Conservation (phyloP, 768 basidiomycete species). For the Galerina marginata region DNA sequence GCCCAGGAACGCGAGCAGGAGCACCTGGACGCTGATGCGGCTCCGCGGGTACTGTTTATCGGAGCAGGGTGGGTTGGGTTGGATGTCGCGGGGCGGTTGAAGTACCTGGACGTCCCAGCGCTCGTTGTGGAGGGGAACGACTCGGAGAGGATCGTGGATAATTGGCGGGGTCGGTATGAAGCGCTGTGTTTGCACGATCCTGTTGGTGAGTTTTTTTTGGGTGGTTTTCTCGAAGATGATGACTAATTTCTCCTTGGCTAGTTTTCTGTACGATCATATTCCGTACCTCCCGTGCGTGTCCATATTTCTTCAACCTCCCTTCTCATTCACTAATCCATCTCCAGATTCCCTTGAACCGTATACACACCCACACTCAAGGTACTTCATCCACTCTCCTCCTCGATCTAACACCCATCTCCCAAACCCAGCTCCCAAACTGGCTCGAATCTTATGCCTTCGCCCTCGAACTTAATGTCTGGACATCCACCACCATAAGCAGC, state of each 20-base stretch:
- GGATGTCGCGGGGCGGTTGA: slow-evolving; percentile 59
- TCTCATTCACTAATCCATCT: not conserved
- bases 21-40: slow-evolving; percentile 47
- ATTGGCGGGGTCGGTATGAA: slow-evolving; percentile 66
- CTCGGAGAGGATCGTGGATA: slow-evolving; percentile 58
- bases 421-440: slow-evolving; percentile 63
- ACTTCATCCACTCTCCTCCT: not conserved
- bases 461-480: slow-evolving; percentile 71
- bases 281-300: slow-evolving; percentile 55
- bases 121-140: slow-evolving; percentile 62
- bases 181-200: slow-evolving; percentile 60
- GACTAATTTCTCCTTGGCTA: too few relatives aligned
- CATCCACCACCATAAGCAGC: slow-evolving; percentile 47
- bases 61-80: slow-evolving; percentile 63
- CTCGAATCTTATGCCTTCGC: slow-evolving; percentile 63
- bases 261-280: slow-evolving; percentile 46
- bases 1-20: slow-evolving; percentile 44
- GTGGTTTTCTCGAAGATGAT: too few relatives aligned
- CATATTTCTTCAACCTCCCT: not conserved
- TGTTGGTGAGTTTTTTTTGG: slow-evolving; percentile 39
- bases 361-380: slow-evolving; percentile 58
- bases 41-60: slow-evolving; percentile 60
- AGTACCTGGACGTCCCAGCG: slow-evolving; percentile 49
- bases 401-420: too few relatives aligned
- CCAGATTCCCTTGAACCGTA: slow-evolving; percentile 56